Conservation (phyloP, 2,329 filamentous ascomycete genomes). For the Pestalotiopsis sp. region DNA sequence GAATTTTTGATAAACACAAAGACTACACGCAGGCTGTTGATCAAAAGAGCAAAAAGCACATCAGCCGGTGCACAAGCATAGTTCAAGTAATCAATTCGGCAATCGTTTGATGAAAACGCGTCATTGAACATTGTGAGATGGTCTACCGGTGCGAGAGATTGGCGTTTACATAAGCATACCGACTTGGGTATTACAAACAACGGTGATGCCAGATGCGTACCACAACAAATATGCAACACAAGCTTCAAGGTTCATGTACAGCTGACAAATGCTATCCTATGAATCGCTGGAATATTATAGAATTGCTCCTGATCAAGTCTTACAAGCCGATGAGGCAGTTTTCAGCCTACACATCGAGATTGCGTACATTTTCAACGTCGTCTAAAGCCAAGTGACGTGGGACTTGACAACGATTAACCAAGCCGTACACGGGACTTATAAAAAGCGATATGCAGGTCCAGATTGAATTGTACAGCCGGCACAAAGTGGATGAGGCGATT, state of each 20-base stretch:
- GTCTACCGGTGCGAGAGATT: no score
- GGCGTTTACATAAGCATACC: no score
- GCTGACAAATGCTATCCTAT: no score
- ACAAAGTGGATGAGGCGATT: constrained; percentile 8
- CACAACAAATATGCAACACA: no score
- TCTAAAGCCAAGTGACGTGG: background rate
- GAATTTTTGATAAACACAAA: background rate
- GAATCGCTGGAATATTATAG: no score
- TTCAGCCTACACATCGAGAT: background rate
- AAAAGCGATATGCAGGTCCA: constrained; percentile 12
- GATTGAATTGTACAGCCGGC: background rate
- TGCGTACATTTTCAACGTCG: background rate
- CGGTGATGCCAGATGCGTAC: no score
- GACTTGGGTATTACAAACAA: no score
- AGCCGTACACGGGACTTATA: constrained; percentile 3
- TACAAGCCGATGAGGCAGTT: background rate
- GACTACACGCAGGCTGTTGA: background rate
- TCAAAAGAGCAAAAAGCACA: background rate
- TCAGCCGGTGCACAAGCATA: background rate
- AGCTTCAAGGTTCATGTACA: no score
- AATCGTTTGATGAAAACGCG: background rate
- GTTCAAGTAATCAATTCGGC: background rate
- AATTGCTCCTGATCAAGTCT: no score
- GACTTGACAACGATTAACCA: background rate
- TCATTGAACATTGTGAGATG: background rate